Evolutionary conservation across 2,329 filamentous ascomycete species (phyloP), one percentile per base, ranked within the genome.

Genomic region (Diaporthe citriasiana): DNA sequence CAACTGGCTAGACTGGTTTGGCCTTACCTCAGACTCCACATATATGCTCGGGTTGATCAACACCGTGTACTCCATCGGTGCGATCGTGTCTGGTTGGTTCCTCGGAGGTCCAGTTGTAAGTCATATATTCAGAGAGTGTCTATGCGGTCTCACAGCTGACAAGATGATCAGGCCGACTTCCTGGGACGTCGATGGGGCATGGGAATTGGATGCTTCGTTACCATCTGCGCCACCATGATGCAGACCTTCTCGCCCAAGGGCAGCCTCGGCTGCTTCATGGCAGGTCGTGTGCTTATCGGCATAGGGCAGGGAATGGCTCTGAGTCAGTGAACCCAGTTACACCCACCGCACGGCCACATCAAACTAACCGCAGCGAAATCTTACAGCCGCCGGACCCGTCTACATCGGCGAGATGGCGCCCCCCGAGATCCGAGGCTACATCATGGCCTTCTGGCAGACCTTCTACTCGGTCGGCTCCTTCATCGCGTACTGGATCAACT

Each of bases 391-490:
- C 70, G 92, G 91, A 2, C 91, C 91, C 13, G 91, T 93, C 70
- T 94, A 94, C 81, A 94, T 94, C 75, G 91, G 91, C 75, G 92
- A 94, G 80, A 83, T 93, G 60, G 87, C 91, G 0, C 91, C 92
- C 0, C 81, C 90, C 8, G 86, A 91, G 75, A 93, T 93, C 76
- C 88, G 91, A 73, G 91, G 91, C 65, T 88, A 87, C 75, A 91
- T 93, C 80, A 93, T 93, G 91, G 89, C 89, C 3, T 92, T 93
- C 79, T 93, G 91, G 91, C 91, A 93, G 81, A 87, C 91, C 78
- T 92, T 91, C 83, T 93, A 92, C 82, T 89, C 85, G 2, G 91
- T 92, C 35, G 91, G 91, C 5, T 89, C 87, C 19, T 93, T 92
- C 82, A 89, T 93, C 77, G 91, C 89, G 68, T 91, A 90, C 83